Conservation (phyloP, 495 filamentous ascomycete species). For the Trypethelium eluteriae region DNA sequence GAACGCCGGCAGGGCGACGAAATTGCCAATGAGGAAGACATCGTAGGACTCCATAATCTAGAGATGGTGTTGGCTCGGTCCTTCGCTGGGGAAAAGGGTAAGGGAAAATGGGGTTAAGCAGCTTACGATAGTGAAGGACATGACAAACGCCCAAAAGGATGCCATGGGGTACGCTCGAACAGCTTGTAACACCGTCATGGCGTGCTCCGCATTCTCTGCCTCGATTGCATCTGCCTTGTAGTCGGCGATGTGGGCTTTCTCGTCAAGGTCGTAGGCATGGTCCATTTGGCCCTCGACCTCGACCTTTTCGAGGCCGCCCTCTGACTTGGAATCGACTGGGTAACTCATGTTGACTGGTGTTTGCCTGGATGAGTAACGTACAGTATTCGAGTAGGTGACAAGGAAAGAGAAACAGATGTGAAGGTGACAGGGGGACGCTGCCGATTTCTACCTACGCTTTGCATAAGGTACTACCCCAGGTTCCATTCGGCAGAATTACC, state of each 20-base stretch:
- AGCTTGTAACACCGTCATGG: slow-evolving; percentile 24
- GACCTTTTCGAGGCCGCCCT: slow-evolving; percentile 6
- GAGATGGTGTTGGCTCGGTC: slow-evolving; percentile 8
- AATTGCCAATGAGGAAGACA: slow-evolving; percentile 28
- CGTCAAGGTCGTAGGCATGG: slow-evolving; percentile 15
- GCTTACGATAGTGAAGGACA: slow-evolving; percentile 29
- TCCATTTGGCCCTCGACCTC: slow-evolving; percentile 15
- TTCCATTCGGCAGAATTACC: slow-evolving; percentile 9
- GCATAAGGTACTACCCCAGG: background rate
- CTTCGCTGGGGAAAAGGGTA: slow-evolving; percentile 10
- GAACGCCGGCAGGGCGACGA: slow-evolving; percentile 25
- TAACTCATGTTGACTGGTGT: slow-evolving; percentile 6
- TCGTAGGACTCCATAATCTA: slow-evolving; percentile 31
- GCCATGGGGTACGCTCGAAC: slow-evolving; percentile 29
- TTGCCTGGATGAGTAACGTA: slow-evolving; percentile 2
- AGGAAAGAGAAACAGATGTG: background rate
- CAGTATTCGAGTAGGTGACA: slow-evolving; percentile 10
- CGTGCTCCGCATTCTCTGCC: slow-evolving; percentile 28
- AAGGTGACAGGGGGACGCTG: slow-evolving; percentile 2
- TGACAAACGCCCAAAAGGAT: slow-evolving; percentile 27
- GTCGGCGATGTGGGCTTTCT: slow-evolving; percentile 20
- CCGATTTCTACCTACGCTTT: slow-evolving; percentile 10
- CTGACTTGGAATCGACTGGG: slow-evolving; percentile 9
- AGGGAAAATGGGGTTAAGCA: slow-evolving; percentile 1
- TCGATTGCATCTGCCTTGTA: slow-evolving; percentile 26